Evolutionary conservation across 257 asterid species (phyloP), one percentile per base, ranked within the genome.

Genomic region (Craterostigma plantagineum): DNA sequence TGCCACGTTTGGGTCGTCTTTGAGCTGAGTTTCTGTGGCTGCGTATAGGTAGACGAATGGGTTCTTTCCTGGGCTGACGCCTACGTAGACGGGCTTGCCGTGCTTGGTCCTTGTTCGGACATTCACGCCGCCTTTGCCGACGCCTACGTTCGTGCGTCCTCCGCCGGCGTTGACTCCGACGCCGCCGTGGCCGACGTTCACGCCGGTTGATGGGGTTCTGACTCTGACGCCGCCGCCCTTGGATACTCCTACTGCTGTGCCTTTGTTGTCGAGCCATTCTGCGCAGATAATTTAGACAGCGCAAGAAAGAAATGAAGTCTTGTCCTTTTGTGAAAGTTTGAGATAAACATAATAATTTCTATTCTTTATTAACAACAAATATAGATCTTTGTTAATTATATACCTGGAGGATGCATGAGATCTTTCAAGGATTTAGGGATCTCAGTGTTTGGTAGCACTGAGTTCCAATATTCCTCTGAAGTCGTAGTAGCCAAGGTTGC

Each of bases 371-470:
- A 14, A 3, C 10, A 8, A 41, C 14, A 41, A 41, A 41, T 12
- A 41, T 8, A n/a, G 12, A 41, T 41, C 17, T 9, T 10, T n/a
- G 3, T 11, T 11, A 8, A 8, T 41, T 3, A 1, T 8, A 53
- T 58, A 33, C 43, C 10, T 4, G 49, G 57, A 27, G 72, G 56
- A 17, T 58, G 63, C 4, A 78, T 47, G 27, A 77, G 74, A 54
- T 78, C 76, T 60, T 67, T 63, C 4, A 87, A 58, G 41, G 79
- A 59, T 48, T 66, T 59, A 8, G 98, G 95, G 74, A 87, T 79
- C 30, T 77, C 70, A 54, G 86, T 60, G 35, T 79, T 67, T 38
- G 95, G 86, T 41, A 87, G 61, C 70, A 62, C 55, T 11, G 83
- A 52, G 10, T 63, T 66, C 98, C 98, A 87, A 50, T 79, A 82